phyloP scores from a whole-genome alignment of 768 basidiomycete genomes.

The Strobilomyces confusus region DNA sequence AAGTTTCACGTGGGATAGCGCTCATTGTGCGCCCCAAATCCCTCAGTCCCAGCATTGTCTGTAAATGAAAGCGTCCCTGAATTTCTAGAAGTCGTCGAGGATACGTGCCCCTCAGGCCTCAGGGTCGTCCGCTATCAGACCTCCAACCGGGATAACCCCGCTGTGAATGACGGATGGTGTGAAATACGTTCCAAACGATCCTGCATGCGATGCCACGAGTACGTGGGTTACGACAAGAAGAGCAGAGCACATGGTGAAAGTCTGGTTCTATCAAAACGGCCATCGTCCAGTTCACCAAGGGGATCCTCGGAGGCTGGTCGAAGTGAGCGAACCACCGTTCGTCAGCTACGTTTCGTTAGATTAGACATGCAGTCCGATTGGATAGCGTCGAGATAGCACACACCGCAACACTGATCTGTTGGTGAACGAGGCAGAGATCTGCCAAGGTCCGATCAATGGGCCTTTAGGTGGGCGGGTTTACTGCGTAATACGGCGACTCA shows the following conservation, averaged over 20 bases:
- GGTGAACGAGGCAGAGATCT: conserved; percentile 34
- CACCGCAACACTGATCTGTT: conserved; percentile 31
- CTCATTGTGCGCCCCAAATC: conserved; percentile 5
- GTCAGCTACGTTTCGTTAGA: conserved; percentile 20
- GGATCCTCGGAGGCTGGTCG: conserved; percentile 29
- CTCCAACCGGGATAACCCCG: neutral
- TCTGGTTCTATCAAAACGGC: neutral
- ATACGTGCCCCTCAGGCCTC: neutral
- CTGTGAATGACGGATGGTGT: neutral
- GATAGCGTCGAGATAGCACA: conserved; percentile 1
- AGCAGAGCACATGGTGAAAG: neutral
- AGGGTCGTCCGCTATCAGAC: neutral
- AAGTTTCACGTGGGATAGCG: neutral
- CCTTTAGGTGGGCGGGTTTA: neutral
- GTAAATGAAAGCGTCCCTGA: conserved; percentile 1
- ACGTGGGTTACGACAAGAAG: conserved; percentile 10
- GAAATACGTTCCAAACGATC: conserved; percentile 7
- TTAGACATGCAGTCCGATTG: neutral
- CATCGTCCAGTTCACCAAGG: conserved; percentile 25
- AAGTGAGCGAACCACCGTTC: conserved; percentile 29
- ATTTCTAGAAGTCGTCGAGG: conserved; percentile 3
- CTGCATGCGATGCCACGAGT: conserved; percentile 3
- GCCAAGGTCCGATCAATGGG: neutral
- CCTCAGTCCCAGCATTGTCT: neutral
- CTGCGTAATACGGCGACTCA: conserved; percentile 36